Conservation (phyloP, 2,329 filamentous ascomycete genomes). For the Xylaria sp. region DNA sequence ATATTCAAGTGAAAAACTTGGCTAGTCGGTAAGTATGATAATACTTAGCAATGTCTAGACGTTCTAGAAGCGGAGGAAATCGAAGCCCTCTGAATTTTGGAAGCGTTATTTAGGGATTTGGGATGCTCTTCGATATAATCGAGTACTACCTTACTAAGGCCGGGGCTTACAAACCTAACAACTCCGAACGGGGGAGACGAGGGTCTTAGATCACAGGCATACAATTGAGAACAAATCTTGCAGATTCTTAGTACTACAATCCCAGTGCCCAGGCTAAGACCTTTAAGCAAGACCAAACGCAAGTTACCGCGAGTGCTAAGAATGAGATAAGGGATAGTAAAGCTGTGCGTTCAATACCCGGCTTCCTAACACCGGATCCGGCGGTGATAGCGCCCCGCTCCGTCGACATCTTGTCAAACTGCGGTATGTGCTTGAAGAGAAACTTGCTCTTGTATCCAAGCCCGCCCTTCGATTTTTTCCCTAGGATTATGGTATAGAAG, state of each 20-base stretch:
- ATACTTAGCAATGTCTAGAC: too few relatives aligned
- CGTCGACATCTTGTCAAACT: conserved; percentile 52
- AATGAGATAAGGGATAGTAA: conserved; percentile 40
- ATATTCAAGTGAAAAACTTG: too few relatives aligned
- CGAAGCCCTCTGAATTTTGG: too few relatives aligned
- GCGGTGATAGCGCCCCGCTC: conserved; percentile 44
- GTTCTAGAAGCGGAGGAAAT: too few relatives aligned
- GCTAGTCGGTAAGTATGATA: too few relatives aligned
- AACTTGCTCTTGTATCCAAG: conserved; percentile 72
- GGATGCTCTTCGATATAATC: too few relatives aligned
- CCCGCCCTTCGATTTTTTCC: conserved; percentile 66
- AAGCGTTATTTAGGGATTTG: too few relatives aligned
- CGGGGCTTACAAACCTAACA: too few relatives aligned
- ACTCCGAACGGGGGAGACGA: too few relatives aligned
- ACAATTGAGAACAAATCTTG: too few relatives aligned
- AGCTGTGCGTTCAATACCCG: conserved; percentile 48
- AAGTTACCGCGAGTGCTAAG: conserved; percentile 28
- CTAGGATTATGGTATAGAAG: conserved; percentile 70
- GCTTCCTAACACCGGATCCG: conserved; percentile 45
- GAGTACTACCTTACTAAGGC: too few relatives aligned
- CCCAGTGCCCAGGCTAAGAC: conserved; percentile 15
- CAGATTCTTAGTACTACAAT: not conserved
- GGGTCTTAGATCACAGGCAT: too few relatives aligned
- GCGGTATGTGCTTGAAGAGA: conserved; percentile 76
- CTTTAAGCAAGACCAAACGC: conserved; percentile 33